Evolutionary conservation across 148 eudicot genomes (phyloP).

Genomic region (Fagopyrum homotropicum): DNA sequence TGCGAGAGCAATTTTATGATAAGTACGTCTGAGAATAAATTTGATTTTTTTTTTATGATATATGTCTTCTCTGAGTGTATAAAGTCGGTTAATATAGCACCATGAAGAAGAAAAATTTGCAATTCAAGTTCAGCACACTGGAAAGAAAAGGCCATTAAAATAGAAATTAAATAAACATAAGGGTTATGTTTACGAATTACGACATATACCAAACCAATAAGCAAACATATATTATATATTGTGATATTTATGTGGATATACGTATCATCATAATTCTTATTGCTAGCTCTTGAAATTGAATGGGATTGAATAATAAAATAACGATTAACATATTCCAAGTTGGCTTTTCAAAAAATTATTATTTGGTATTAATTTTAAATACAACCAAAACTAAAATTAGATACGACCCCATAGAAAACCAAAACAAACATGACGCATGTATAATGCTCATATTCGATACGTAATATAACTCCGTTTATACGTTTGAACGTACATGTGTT

Average conservation of each 20-base stretch:
- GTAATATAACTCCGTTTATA: too few relatives aligned
- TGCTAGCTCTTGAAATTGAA: neutral
- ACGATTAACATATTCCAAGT: neutral
- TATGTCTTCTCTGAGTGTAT: too few relatives aligned
- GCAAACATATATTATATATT: neutral
- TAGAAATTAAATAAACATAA: neutral
- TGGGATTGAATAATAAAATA: neutral
- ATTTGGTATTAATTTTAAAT: neutral
- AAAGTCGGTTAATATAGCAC: too few relatives aligned
- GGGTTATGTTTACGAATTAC: neutral
- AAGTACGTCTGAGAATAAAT: too few relatives aligned
- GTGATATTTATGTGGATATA: neutral
- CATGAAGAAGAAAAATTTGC: neutral
- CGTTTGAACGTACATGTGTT: too few relatives aligned
- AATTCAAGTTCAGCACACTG: conserved; percentile 1
- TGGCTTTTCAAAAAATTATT: neutral
- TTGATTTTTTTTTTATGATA: too few relatives aligned
- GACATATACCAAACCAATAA: neutral
- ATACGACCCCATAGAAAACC: too few relatives aligned
- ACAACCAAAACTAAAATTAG: neutral
- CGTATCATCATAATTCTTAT: neutral
- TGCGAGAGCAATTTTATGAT: too few relatives aligned
- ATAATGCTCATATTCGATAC: too few relatives aligned
- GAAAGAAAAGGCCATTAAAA: neutral
- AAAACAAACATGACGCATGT: too few relatives aligned